A percentile compares a stretch with the other conserved stretches of the same genome.
phyloP scores from a whole-genome alignment of 305 asterid species.

The Vinca major region DNA sequence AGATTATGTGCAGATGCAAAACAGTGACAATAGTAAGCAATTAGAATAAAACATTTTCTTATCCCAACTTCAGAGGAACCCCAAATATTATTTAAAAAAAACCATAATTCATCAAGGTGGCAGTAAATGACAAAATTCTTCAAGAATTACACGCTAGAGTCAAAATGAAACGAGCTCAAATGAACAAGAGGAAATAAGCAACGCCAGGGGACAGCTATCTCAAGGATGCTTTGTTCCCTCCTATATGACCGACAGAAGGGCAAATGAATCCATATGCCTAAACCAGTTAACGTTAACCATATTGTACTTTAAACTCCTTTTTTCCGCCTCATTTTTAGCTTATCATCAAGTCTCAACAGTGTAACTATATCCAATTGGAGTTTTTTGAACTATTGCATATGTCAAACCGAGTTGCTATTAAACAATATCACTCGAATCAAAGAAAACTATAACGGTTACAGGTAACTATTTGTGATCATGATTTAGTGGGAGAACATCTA shows the following conservation, averaged over 20 bases:
- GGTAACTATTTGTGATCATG: background rate
- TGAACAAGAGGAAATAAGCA: background rate
- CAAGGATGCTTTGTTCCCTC: background rate
- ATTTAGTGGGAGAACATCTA: too few relatives aligned
- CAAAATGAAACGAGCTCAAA: background rate
- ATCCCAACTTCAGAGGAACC: background rate
- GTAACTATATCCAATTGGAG: background rate
- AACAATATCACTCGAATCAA: background rate
- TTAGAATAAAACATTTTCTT: background rate
- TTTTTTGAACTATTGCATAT: background rate
- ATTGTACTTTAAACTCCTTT: background rate
- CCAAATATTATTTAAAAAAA: background rate
- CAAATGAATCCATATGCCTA: background rate
- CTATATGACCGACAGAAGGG: background rate
- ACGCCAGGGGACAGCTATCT: background rate
- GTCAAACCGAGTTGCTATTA: background rate
- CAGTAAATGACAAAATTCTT: background rate
- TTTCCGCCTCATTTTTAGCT: background rate
- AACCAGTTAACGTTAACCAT: background rate
- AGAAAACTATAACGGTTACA: background rate
- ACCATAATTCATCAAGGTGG: background rate
- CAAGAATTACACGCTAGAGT: background rate
- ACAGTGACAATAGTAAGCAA: background rate
- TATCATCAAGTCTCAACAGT: background rate
- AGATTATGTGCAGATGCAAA: slow-evolving; percentile 11